Percentiles rank a stretch among this genome's conserved stretches.
phyloP scores from a whole-genome alignment of 305 asterid species.

The Fraxinus ornus region DNA sequence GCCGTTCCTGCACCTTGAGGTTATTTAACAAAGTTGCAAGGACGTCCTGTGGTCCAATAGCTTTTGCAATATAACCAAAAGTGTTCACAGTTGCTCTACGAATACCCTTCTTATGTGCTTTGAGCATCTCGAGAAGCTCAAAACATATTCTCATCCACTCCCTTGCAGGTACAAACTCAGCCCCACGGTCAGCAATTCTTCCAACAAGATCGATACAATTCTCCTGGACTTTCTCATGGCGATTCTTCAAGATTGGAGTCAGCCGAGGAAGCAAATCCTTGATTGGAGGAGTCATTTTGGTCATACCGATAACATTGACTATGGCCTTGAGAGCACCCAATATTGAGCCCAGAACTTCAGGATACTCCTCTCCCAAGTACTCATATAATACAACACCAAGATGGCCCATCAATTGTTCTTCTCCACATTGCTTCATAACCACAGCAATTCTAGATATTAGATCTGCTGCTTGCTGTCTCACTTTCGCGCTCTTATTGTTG shows the following conservation, averaged over 20 bases:
- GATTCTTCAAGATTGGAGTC: slow-evolving; percentile 88
- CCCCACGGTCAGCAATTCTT: slow-evolving; percentile 94
- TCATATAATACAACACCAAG: slow-evolving; percentile 90
- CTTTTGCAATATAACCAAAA: slow-evolving; percentile 92
- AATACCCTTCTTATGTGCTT: slow-evolving; percentile 96
- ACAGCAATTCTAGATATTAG: too few relatives aligned
- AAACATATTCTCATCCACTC: slow-evolving; percentile 99
- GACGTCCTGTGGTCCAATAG: slow-evolving; percentile 96
- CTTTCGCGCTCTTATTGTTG: too few relatives aligned
- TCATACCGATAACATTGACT: slow-evolving; percentile 95
- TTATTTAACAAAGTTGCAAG: slow-evolving; percentile 87
- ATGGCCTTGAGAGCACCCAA: slow-evolving; percentile 92
- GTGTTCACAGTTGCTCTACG: slow-evolving; percentile 95
- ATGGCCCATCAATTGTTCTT: slow-evolving; percentile 93
- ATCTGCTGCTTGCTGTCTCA: too few relatives aligned
- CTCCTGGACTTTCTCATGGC: slow-evolving; percentile 96
- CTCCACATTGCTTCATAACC: slow-evolving; percentile 54
- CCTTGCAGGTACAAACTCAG: slow-evolving; percentile 92
- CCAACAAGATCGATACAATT: slow-evolving; percentile 96
- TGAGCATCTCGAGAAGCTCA: slow-evolving; percentile 97
- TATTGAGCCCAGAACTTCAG: slow-evolving; percentile 92
- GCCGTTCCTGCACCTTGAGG: slow-evolving; percentile 95
- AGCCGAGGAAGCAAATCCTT: slow-evolving; percentile 92
- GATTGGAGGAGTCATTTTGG: slow-evolving; percentile 97
- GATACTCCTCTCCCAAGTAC: slow-evolving; percentile 93